Evolutionary conservation across 176 grass and related monocot species (phyloP).

Genomic region (Otatea glauca): DNA sequence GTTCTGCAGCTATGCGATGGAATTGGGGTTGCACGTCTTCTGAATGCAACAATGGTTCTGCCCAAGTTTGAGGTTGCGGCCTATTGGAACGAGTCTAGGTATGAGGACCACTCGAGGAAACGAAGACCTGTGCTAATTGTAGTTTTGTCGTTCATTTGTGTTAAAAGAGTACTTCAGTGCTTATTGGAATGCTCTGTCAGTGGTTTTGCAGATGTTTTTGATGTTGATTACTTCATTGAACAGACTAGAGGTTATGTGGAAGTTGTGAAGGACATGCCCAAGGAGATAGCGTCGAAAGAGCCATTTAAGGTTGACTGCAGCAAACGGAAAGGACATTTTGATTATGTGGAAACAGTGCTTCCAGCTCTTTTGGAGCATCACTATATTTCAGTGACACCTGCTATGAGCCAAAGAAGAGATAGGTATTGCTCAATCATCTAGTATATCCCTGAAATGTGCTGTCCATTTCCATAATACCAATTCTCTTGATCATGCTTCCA

Average conservation of each 20-base stretch:
- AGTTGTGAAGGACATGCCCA: conserved; percentile 77
- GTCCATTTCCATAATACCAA: neutral
- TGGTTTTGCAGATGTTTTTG: conserved; percentile 92
- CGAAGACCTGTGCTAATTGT: neutral
- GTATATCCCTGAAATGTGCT: neutral
- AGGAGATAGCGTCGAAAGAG: conserved; percentile 68
- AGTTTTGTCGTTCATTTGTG: conserved; percentile 28
- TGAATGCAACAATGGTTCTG: conserved; percentile 89
- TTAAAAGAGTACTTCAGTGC: conserved; percentile 9
- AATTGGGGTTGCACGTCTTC: conserved; percentile 72
- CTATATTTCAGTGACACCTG: conserved; percentile 81
- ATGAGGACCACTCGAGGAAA: conserved; percentile 1
- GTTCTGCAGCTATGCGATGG: conserved; percentile 85
- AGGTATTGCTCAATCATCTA: conserved; percentile 57
- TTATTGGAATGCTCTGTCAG: conserved; percentile 60
- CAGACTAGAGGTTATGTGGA: conserved; percentile 78
- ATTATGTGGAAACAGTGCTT: conserved; percentile 77
- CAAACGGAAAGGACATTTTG: conserved; percentile 82
- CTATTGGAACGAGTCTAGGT: conserved; percentile 99
- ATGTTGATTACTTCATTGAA: conserved; percentile 93
- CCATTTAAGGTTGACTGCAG: conserved; percentile 88
- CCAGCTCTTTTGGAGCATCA: conserved; percentile 73
- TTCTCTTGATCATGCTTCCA: neutral
- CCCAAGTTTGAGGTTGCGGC: conserved; percentile 92
- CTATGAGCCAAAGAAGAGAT: conserved; percentile 92